These are phyloP conservation scores for Wallacemonas sp. DNA, from an alignment of 208 protist species.

Conservation along the genomic window DNA sequence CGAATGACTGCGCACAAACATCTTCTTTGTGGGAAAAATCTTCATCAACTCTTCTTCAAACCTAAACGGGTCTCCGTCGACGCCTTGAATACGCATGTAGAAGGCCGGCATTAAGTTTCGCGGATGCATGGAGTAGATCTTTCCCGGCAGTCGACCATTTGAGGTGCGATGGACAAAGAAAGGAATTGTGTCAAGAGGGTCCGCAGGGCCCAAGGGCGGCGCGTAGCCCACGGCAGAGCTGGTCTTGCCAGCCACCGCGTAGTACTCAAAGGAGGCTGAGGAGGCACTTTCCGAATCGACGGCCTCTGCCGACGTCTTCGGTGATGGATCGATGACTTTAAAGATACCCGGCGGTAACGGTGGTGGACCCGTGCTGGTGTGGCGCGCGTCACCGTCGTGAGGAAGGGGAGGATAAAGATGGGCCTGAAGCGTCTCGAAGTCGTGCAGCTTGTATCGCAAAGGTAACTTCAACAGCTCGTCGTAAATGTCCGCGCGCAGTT, in stretches of 20 bases:
- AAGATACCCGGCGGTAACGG: neutral
- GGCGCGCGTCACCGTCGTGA: neutral
- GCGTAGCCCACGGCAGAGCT: constrained; percentile 67
- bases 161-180: constrained; percentile 85
- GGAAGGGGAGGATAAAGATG: constrained; percentile 33
- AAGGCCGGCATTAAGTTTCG: constrained; percentile 80
- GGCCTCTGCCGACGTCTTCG: neutral
- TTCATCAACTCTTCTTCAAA: constrained; percentile 91
- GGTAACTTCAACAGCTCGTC: constrained; percentile 88
- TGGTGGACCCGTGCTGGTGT: neutral
- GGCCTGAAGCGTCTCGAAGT: constrained; percentile 54
- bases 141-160: constrained; percentile 75
- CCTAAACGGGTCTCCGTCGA: constrained; percentile 81
- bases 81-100: constrained; percentile 50
- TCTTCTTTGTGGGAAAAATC: constrained; percentile 90
- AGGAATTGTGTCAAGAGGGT: constrained; percentile 71
- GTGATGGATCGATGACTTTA: no score
- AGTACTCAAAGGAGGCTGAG: constrained; percentile 20
- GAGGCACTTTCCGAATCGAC: neutral
- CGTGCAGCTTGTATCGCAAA: constrained; percentile 76
- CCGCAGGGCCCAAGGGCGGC: constrained; percentile 74
- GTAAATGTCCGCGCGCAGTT: constrained; percentile 77
- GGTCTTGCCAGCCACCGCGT: constrained; percentile 45
- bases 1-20: constrained; percentile 68
- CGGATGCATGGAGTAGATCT: constrained; percentile 68